Evolutionary conservation across 2,329 filamentous ascomycete species (phyloP), one percentile per base, ranked within the genome.

Genomic region (Cladosporium halotolerans): DNA sequence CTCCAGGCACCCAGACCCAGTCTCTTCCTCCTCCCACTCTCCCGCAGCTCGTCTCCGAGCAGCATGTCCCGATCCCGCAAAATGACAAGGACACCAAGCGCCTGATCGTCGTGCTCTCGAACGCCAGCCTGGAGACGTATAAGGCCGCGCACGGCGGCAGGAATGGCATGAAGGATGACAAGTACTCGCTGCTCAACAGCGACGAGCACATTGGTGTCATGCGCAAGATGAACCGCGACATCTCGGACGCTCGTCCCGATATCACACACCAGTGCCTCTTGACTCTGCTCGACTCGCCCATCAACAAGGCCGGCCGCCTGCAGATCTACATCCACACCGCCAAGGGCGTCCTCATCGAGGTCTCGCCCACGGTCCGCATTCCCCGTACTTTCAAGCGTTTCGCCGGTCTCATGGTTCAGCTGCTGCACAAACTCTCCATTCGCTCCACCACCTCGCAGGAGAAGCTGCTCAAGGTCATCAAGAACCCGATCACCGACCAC

Each of bases 201-300:
- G 93, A 99, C 68, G 93, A 99, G 74, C 93, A 99, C 70, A 99
- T 99, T 63, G 93, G 93, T 58, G 88, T 97, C 60, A 96, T 99
- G 90, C 86, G 93, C 67, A 99, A 97, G 79, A 97, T 97, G 92
- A 95, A 95, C 70, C 82, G 93, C 63, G 93, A 99, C 70, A 97
- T 99, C 61, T 96, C 91, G 70, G 93, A 99, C 73, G 93, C 93
- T 56, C 84, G 93, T 63, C 93, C 93, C 42, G 93, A 99, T 73
- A 99, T 99, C 66, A 96, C 93, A 43, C 93, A 99, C 71, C 93
- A 99, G 93, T 99, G 93, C 72, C 84, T 99, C 47, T 84, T 99
- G 63, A 99, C 93, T 45, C 84, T 99, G 32, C 85, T 99, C 66
- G 93, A 99, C 71, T 99, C 93, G 16, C 93, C 93, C 45, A 87